phyloP scores from a whole-genome alignment of 2,329 filamentous ascomycete species.

The Aspergillus ustus region DNA sequence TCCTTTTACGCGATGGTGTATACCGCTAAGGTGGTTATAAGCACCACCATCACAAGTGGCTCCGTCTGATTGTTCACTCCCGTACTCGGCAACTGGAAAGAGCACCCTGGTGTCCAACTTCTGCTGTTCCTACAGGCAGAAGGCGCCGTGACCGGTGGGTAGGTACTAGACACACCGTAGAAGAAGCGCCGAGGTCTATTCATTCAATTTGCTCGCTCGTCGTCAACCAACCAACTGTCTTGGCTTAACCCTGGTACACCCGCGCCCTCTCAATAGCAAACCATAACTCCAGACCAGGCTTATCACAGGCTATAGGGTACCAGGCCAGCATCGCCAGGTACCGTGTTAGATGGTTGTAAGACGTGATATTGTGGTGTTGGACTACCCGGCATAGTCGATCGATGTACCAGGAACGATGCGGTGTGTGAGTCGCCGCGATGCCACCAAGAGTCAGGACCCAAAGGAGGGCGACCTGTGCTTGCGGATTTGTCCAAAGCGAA shows the following conservation, averaged over 20 bases:
- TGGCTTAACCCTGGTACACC: background rate
- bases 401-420: slow-evolving; percentile 41
- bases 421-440: slow-evolving; percentile 40
- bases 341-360: slow-evolving; percentile 34
- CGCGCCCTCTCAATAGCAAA: slow-evolving; percentile 24
- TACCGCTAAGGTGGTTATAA: background rate
- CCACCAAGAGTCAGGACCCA: slow-evolving; percentile 46
- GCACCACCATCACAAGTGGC: background rate
- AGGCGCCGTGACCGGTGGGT: no score
- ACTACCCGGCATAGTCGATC: slow-evolving; percentile 29
- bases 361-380: slow-evolving; percentile 23
- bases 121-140: no score
- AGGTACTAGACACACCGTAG: no score
- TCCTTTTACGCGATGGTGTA: background rate
- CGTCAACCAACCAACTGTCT: background rate
- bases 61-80: background rate
- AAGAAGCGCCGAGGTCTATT: no score
- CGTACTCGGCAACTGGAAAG: background rate
- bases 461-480: slow-evolving; percentile 33
- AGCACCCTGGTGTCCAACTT: background rate
- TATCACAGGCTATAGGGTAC: slow-evolving; percentile 42
- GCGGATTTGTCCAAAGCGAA: slow-evolving; percentile 31
- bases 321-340: slow-evolving; percentile 37
- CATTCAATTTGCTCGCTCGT: no score
- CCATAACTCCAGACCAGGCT: slow-evolving; percentile 36